These are phyloP conservation scores for Rhododendron molle DNA, from an alignment of 148 eudicot species.

Conservation along the genomic window DNA sequence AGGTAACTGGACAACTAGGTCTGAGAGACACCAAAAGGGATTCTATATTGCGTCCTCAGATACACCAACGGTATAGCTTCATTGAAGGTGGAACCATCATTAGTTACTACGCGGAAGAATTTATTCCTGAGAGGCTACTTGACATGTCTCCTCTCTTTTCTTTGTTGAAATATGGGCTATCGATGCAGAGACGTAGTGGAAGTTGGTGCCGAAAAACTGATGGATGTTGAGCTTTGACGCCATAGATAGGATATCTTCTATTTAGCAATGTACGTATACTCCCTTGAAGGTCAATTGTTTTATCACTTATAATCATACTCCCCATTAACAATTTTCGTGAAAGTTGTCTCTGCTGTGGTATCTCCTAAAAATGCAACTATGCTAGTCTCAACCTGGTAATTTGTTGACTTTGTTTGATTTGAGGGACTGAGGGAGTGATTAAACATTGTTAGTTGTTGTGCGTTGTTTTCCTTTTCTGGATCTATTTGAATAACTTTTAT, in stretches of 20 bases:
- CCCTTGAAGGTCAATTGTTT: not conserved
- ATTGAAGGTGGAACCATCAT: slow-evolving; percentile 6
- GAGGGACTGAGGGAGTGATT: not conserved
- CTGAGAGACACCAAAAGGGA: not conserved
- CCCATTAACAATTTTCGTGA: not conserved
- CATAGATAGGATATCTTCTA: not conserved
- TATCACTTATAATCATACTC: not conserved
- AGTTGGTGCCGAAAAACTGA: not conserved
- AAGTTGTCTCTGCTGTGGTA: not conserved
- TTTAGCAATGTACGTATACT: not conserved
- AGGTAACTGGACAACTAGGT: not conserved
- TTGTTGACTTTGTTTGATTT: not conserved
- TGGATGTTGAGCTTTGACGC: not conserved
- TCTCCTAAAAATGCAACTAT: not conserved
- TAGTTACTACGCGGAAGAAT: not conserved
- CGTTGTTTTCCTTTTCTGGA: not conserved
- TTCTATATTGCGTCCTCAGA: not conserved
- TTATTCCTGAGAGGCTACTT: not conserved
- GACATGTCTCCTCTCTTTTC: slow-evolving; percentile 3
- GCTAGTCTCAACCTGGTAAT: not conserved
- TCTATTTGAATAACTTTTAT: not conserved
- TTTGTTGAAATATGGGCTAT: slow-evolving; percentile 1
- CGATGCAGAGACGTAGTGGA: not conserved
- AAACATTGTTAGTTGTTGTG: not conserved
- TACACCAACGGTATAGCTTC: not conserved